Conservation (phyloP, 163 green algal species). For the Prototheca wickerhamii region DNA sequence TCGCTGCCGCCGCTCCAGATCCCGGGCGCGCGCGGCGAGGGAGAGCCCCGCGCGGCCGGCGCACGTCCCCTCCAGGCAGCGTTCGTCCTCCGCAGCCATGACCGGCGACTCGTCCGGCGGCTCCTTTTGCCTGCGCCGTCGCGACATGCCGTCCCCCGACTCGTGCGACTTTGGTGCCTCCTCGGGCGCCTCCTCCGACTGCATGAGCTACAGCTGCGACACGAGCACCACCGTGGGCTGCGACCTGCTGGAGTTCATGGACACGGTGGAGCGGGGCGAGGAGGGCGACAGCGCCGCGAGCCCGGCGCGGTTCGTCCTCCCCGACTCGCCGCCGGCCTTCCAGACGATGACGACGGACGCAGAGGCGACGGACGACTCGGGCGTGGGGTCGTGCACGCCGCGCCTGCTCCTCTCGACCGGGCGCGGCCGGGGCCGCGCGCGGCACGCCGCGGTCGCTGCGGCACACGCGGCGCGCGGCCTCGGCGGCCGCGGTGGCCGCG, state of each 20-base stretch:
- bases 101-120: background rate
- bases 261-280: no score
- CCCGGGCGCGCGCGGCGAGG: background rate
- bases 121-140: constrained; percentile 20
- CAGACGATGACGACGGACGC: background rate
- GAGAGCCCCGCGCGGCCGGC: constrained; percentile 3
- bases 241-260: constrained; percentile 29
- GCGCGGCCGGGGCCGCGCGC: no score
- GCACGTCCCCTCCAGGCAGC: background rate
- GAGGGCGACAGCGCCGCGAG: no score
- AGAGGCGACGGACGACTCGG: constrained; percentile 1
- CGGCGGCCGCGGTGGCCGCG: no score
- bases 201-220: background rate
- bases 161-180: constrained; percentile 1
- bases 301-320: no score
- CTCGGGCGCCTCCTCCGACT: background rate
- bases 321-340: no score
- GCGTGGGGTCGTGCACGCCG: no score
- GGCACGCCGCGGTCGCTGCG: no score
- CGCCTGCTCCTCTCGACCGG: no score
- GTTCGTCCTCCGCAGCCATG: no score
- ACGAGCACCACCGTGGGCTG: constrained; percentile 3
- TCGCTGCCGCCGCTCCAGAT: background rate
- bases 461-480: no score
- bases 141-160: constrained; percentile 21